phyloP scores from a whole-genome alignment of 305 asterid species.

The Ilex paraguariensis region DNA sequence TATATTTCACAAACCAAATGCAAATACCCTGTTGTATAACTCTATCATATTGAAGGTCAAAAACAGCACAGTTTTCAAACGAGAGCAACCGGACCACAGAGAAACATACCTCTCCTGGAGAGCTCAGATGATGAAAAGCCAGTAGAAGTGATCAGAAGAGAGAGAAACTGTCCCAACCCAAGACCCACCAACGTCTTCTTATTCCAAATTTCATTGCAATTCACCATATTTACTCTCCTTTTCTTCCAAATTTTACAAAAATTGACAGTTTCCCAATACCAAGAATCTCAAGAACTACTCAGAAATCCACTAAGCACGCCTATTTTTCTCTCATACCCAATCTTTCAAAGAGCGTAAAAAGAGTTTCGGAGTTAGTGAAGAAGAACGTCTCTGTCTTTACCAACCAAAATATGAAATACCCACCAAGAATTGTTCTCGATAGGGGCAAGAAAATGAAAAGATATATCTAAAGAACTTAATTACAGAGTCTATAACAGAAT shows the following conservation, averaged over 20 bases:
- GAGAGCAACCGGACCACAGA: not conserved
- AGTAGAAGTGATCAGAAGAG: conserved; percentile 81
- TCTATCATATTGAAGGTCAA: too few species aligned
- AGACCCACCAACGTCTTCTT: conserved; percentile 63
- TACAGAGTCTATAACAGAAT: too few species aligned
- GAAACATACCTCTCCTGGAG: conserved; percentile 52
- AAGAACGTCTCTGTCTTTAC: too few species aligned
- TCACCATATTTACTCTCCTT: conserved; percentile 26
- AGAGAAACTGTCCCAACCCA: conserved; percentile 73
- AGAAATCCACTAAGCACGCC: not conserved
- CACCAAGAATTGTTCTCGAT: too few species aligned
- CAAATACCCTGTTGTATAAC: too few species aligned
- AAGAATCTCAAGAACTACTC: not conserved
- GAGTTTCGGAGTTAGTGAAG: too few species aligned
- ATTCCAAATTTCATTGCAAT: conserved; percentile 34
- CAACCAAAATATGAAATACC: too few species aligned
- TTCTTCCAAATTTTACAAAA: not conserved
- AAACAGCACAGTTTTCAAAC: too few species aligned
- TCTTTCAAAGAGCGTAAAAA: too few species aligned
- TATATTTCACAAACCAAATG: too few species aligned
- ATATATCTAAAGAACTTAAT: too few species aligned
- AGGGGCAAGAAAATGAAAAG: too few species aligned
- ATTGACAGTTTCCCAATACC: not conserved
- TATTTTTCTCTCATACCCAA: not conserved
- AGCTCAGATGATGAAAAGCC: conserved; percentile 94